Evolutionary conservation across 768 basidiomycete species (phyloP).

Genomic region (Cystobasidium onofrii): DNA sequence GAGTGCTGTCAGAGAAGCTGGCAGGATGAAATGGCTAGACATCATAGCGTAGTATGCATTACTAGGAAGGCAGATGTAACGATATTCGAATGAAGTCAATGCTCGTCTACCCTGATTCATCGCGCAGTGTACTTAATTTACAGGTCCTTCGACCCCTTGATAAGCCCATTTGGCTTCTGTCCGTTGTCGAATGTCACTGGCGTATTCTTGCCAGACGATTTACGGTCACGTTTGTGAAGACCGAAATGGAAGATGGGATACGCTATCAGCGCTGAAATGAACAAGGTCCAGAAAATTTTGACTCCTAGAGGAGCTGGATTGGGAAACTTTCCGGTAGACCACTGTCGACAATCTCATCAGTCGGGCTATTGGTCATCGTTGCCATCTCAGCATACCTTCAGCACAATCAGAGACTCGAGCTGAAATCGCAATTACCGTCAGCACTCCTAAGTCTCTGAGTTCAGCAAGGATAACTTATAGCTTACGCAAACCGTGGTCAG

Average conservation of each 20-base stretch:
- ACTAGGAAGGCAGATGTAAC: background rate
- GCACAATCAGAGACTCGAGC: slow-evolving; percentile 9
- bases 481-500: slow-evolving; percentile 17
- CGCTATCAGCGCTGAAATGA: background rate
- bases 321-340: slow-evolving; percentile 23
- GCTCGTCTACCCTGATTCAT: too few relatives aligned
- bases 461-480: too few relatives aligned
- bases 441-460: too few relatives aligned
- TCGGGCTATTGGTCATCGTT: background rate
- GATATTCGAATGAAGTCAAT: too few relatives aligned
- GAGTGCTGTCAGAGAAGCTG: background rate
- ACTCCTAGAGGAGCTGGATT: slow-evolving; percentile 5
- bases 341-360: background rate
- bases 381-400: background rate
- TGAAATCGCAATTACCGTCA: background rate
- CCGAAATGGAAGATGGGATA: slow-evolving; percentile 21
- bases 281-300: slow-evolving; percentile 15
- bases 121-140: too few relatives aligned
- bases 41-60: background rate
- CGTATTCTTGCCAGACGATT: slow-evolving; percentile 9
- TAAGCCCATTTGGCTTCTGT: background rate
- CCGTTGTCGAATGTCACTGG: background rate
- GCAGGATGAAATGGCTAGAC: slow-evolving; percentile 16
- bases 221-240: background rate
- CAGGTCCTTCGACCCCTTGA: background rate